Base-by-base conservation (phyloP, 2,329 filamentous ascomycete species). In the Cercospora nicotianae region DNA sequence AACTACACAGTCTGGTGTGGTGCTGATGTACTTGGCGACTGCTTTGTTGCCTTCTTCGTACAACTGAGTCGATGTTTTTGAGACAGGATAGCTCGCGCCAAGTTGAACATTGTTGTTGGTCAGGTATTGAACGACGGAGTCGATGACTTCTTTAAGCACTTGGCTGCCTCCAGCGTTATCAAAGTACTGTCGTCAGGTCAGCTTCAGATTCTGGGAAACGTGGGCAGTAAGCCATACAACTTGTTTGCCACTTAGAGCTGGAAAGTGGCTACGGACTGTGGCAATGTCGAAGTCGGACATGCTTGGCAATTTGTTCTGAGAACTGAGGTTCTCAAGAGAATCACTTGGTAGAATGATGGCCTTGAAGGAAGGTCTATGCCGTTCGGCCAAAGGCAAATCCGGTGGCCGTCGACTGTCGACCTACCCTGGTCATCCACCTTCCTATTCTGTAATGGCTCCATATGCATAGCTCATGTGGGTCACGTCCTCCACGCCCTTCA, bases 91-190 rank as follows among this genome's bases (percentile, higher is more conserved):
- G 0, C 86, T 87, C 2, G 90, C 90, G 20, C 91, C 91, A 0
- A 93, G 85, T 77, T 94, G 91, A 51, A 93, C 91, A 72, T 94
- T 93, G 69, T 84, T 89, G 30, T 84, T 84, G 42, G 84, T 81
- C 8, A 93, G 83, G 73, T 94, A 93, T 26, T 87, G 82, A 1
- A 82, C 82, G 65, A 94, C 88, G 88, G 86, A 85, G 65, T 90
- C 85, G 67, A 90, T 87, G 16, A 92, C 91, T 16, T 84, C 82
- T 28, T 86, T 86, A 3, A 94, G 80, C 1, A 87, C 84, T 75
- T 94, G 72, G 84, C 77, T 86, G 42, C 91, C 91, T 18, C 91
- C 91, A 10, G 90, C 91, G 76, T 94, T 94, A 76, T 94, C 91
- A 72, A 94, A 86, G 77, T 87, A 93, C 62, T 64, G 51, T 42